These are phyloP conservation scores for Penicillium waksmanii DNA, from an alignment of 495 filamentous ascomycete species.

Conservation along the genomic window DNA sequence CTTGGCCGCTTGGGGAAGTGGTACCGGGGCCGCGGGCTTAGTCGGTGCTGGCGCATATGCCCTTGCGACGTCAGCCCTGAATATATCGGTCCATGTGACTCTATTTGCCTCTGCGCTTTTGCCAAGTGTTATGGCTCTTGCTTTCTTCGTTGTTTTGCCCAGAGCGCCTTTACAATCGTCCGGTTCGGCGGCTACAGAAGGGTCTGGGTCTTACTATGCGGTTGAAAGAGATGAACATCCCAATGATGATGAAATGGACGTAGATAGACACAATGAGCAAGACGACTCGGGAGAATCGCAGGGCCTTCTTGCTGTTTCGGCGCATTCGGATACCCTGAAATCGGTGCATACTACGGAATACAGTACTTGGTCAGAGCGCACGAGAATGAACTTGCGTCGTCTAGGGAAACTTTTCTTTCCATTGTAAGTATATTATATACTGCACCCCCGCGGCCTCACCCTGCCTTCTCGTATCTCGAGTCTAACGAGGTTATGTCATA, in stretches of 20 bases:
- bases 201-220: slow-evolving; percentile 30
- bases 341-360: slow-evolving; percentile 9
- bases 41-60: slow-evolving; percentile 87
- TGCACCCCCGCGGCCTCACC: too few relatives aligned
- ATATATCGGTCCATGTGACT: slow-evolving; percentile 68
- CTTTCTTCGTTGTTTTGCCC: slow-evolving; percentile 83
- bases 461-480: not conserved
- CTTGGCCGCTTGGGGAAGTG: slow-evolving; percentile 89
- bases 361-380: slow-evolving; percentile 32
- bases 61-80: slow-evolving; percentile 75
- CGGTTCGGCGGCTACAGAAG: not conserved
- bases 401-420: slow-evolving; percentile 64
- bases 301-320: slow-evolving; percentile 41
- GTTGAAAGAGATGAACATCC: slow-evolving; percentile 46
- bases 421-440: slow-evolving; percentile 53
- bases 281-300: slow-evolving; percentile 36
- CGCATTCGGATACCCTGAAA: slow-evolving; percentile 30
- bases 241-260: slow-evolving; percentile 38
- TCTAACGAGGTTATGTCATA: slow-evolving; percentile 38
- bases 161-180: slow-evolving; percentile 53
- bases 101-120: slow-evolving; percentile 77
- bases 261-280: slow-evolving; percentile 34
- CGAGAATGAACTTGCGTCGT: slow-evolving; percentile 55
- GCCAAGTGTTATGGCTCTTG: slow-evolving; percentile 79
- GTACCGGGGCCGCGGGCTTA: slow-evolving; percentile 88